Evolutionary conservation across 1,139 yeast genomes (phyloP), one percentile per base, ranked within the genome.

Genomic region (Kodamaea alishanica): DNA sequence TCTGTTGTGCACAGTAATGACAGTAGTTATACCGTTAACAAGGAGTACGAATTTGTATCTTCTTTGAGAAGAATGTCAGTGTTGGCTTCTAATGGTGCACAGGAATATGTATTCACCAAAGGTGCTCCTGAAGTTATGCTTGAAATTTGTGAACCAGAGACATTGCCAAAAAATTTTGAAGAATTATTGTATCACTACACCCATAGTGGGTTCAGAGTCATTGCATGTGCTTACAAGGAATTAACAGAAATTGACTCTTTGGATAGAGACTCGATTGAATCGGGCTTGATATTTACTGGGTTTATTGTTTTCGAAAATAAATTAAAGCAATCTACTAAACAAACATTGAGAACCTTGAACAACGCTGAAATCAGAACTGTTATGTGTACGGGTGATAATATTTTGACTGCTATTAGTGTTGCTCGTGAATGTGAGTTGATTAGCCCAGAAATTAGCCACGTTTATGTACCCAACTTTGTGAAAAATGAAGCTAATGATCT

Each of bases 121-220:
- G 99, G 99, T 37, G 98, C 99, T 0, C 99, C 99, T 0, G 99
- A 92, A 59, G 87, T 90, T n/a, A 86, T 92, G 75, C 68, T 74
- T 28, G 84, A 81, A 24, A 79, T 92, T 30, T 92, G 98, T 62
- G 65, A 67, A 11, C 77, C 80, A 2, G 78, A 75, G 15, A 67
- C 90, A 0, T 61, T 94, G 32, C 98, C 99, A 0, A 56, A 60
- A 1, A 77, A 89, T 54, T 94, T 77, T 57, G 84, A 84, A 23
- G 85, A 84, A 31, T 58, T 85, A 20, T 69, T 94, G 30, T 84
- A 87, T 52, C 74, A 81, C 43, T 94, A 92, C 57, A 92, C 98
- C 0, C 97, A 89, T 56, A 79, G 81, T 38, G 99, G 99, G 0
- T 89, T 81, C 56, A 79, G 99, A 57, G 97, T 92, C 1, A 92